These are phyloP conservation scores for Arthrobotrys entomopaga DNA, from an alignment of 2,329 filamentous ascomycete genomes.

Conservation along the genomic window DNA sequence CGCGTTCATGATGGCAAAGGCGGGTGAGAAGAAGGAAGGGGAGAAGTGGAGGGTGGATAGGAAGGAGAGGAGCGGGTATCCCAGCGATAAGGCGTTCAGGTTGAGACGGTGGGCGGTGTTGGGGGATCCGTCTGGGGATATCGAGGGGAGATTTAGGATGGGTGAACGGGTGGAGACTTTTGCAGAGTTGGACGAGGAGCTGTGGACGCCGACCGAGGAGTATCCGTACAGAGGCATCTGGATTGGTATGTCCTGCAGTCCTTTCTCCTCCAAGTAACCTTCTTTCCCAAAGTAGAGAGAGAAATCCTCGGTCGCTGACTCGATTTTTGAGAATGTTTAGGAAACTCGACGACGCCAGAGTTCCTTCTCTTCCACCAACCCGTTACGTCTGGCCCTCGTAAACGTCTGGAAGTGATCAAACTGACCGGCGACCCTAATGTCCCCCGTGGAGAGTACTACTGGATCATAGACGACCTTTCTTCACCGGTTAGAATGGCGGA, in stretches of 20 bases:
- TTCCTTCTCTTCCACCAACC: constrained; percentile 85
- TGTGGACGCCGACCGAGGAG: constrained; percentile 81
- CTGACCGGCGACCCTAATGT: constrained; percentile 91
- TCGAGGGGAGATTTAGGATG: constrained; percentile 43
- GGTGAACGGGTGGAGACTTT: constrained; percentile 66
- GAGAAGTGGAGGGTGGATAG: constrained; percentile 35
- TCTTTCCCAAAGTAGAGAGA: no score
- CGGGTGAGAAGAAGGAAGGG: not conserved
- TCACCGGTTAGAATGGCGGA: constrained; percentile 24
- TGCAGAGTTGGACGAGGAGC: constrained; percentile 74
- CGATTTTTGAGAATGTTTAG: not conserved
- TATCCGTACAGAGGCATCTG: constrained; percentile 92
- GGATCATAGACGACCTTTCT: constrained; percentile 78
- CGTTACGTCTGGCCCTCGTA: constrained; percentile 67
- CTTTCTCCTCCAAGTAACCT: no score
- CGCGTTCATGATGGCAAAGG: constrained; percentile 25
- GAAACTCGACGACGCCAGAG: constrained; percentile 84
- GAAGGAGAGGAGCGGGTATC: constrained; percentile 27
- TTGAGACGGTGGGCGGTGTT: constrained; percentile 45
- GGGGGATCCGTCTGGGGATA: constrained; percentile 16
- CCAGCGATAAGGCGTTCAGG: constrained; percentile 28
- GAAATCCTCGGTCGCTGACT: not conserved
- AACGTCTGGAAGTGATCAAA: constrained; percentile 81
- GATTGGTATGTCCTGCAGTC: constrained; percentile 68
- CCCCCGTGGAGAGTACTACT: constrained; percentile 84